These are phyloP conservation scores for Capsella bursapastoris DNA, from an alignment of 345 rosid genomes.

Conservation along the genomic window DNA sequence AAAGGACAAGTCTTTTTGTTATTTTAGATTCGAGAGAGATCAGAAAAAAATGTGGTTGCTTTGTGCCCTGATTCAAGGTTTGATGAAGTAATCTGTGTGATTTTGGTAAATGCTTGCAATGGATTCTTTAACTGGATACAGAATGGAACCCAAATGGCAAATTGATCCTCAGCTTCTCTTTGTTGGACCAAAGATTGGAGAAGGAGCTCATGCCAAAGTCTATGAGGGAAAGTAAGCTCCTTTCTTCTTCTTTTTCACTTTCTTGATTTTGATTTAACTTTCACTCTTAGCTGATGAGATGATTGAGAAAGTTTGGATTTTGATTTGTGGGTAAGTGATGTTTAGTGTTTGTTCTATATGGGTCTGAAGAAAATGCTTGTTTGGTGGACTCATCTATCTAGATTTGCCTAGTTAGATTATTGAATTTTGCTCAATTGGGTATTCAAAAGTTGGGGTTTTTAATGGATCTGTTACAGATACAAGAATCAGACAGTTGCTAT, in stretches of 20 bases:
- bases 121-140: constrained; percentile 76
- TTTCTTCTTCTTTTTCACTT: constrained; percentile 12
- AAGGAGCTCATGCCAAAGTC: constrained; percentile 98
- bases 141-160: constrained; percentile 77
- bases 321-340: constrained; percentile 18
- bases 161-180: constrained; percentile 90
- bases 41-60: constrained; percentile 41
- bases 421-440: background rate
- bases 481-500: constrained; percentile 91
- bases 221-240: constrained; percentile 93
- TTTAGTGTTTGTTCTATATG: constrained; percentile 1
- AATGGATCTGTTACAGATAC: constrained; percentile 53
- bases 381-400: background rate
- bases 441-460: background rate
- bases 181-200: constrained; percentile 97
- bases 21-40: constrained; percentile 26
- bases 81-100: constrained; percentile 29
- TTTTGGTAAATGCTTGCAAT: constrained; percentile 45
- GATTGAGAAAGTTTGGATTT: constrained; percentile 32
- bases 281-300: background rate
- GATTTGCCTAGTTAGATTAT: background rate
- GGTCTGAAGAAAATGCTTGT: background rate
- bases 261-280: background rate
- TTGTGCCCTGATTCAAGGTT: constrained; percentile 34
- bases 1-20: constrained; percentile 16